Conservation (phyloP, 352 stramenopile genomes). For the Phytopythium ostracodes region DNA sequence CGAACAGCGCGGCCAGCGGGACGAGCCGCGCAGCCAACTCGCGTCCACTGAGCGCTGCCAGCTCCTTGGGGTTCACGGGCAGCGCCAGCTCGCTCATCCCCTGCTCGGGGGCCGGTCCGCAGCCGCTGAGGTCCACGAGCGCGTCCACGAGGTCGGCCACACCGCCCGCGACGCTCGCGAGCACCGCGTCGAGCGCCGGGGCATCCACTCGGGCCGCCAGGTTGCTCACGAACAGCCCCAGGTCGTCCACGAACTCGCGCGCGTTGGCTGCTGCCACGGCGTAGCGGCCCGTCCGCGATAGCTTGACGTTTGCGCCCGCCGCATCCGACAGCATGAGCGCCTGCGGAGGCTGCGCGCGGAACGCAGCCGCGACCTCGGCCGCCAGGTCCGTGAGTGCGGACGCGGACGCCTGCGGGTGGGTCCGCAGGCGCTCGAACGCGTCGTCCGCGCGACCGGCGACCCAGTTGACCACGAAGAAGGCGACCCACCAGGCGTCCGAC, state of each 20-base stretch:
- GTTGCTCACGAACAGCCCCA: constrained; percentile 36
- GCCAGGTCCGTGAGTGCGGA: constrained; percentile 20
- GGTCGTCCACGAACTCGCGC: constrained; percentile 31
- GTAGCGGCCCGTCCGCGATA: constrained; percentile 8
- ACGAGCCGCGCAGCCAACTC: constrained; percentile 30
- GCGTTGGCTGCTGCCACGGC: constrained; percentile 12
- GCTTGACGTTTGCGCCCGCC: neutral
- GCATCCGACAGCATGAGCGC: neutral
- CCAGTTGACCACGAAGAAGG: constrained; percentile 47
- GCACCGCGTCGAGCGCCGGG: constrained; percentile 20
- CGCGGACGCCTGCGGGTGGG: constrained; percentile 8
- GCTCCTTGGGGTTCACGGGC: constrained; percentile 30
- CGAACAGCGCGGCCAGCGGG: constrained; percentile 11
- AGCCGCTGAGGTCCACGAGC: constrained; percentile 24
- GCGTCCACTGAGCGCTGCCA: constrained; percentile 26
- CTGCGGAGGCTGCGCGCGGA: constrained; percentile 20
- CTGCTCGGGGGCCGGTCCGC: constrained; percentile 3
- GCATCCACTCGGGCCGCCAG: constrained; percentile 18
- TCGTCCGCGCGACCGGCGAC: constrained; percentile 28
- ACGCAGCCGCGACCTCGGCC: constrained; percentile 18
- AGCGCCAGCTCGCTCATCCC: constrained; percentile 10
- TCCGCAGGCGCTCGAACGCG: constrained; percentile 18
- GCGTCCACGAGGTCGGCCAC: constrained; percentile 25
- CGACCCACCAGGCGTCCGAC: constrained; percentile 42
- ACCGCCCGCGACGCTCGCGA: constrained; percentile 18